A percentile compares a stretch with the other conserved stretches of the same genome.
phyloP scores from a whole-genome alignment of 306 rosid species.

The Vigna hirtella region DNA sequence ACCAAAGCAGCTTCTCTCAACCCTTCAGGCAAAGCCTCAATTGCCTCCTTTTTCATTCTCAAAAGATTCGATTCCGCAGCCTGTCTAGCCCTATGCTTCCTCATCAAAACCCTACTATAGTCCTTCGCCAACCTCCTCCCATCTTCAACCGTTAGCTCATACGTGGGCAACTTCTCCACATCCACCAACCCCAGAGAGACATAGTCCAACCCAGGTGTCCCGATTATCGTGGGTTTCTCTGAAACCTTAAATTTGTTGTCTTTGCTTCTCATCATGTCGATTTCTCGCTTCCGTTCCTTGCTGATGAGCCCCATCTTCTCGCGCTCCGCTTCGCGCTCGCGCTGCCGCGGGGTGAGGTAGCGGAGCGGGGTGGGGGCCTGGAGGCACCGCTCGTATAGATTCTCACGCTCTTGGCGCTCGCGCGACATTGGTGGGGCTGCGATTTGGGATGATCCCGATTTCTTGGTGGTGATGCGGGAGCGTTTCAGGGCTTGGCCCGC shows the following conservation, averaged over 20 bases:
- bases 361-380: slow-evolving; percentile 81
- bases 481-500: slow-evolving; percentile 50
- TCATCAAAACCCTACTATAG: slow-evolving; percentile 86
- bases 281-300: slow-evolving; percentile 79
- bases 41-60: slow-evolving; percentile 77
- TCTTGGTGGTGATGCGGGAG: slow-evolving; percentile 44
- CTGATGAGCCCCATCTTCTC: slow-evolving; percentile 85
- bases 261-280: slow-evolving; percentile 66
- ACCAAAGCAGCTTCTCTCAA: slow-evolving; percentile 82
- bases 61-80: slow-evolving; percentile 75
- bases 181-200: slow-evolving; percentile 78
- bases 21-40: slow-evolving; percentile 82
- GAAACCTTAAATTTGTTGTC: slow-evolving; percentile 54
- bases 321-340: slow-evolving; percentile 70
- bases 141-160: slow-evolving; percentile 77
- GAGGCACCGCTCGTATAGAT: slow-evolving; percentile 66
- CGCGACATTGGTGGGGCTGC: slow-evolving; percentile 51
- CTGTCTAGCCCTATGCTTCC: slow-evolving; percentile 77
- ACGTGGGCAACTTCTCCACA: slow-evolving; percentile 74
- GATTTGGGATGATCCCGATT: slow-evolving; percentile 41
- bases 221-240: slow-evolving; percentile 66
- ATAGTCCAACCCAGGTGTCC: slow-evolving; percentile 80
- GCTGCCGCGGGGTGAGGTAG: slow-evolving; percentile 51
- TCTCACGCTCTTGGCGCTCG: slow-evolving; percentile 62
- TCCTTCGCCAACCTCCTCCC: slow-evolving; percentile 89